Evolutionary conservation across 2,329 filamentous ascomycete genomes (phyloP).

Genomic region (Trichophyton equinum): DNA sequence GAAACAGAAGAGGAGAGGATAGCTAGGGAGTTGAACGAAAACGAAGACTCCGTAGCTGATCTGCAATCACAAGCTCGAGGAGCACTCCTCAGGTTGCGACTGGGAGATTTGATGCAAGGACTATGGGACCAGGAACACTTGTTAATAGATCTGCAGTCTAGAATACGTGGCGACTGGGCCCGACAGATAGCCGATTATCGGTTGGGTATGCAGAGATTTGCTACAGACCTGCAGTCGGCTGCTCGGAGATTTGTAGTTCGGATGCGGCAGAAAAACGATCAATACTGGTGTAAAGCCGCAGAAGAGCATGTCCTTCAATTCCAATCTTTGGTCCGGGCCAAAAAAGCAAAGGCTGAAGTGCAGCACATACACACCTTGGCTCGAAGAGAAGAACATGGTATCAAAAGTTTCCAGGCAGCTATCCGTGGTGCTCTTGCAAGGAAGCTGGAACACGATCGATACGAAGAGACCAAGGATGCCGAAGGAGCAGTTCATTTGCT

Average conservation of each 20-base stretch:
- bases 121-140: conserved; percentile 76
- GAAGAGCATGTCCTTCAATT: conserved; percentile 63
- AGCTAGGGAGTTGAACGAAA: conserved; percentile 66
- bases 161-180: conserved; percentile 76
- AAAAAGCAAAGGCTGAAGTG: conserved; percentile 32
- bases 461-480: conserved; percentile 50
- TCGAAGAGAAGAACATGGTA: conserved; percentile 30
- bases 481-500: conserved; percentile 48
- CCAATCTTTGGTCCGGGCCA: conserved; percentile 64
- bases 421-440: conserved; percentile 38
- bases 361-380: conserved; percentile 29
- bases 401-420: conserved; percentile 44
- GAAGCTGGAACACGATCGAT: conserved; percentile 36
- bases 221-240: conserved; percentile 64
- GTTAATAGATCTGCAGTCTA: conserved; percentile 70
- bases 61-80: conserved; percentile 80
- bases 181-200: conserved; percentile 73
- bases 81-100: conserved; percentile 59
- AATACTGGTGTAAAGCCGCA: conserved; percentile 59
- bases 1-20: conserved; percentile 87
- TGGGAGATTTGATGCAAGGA: conserved; percentile 73
- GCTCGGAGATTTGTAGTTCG: conserved; percentile 66
- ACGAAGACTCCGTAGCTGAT: conserved; percentile 59
- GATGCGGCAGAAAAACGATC: conserved; percentile 47
- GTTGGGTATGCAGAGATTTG: conserved; percentile 69